Percentiles rank a stretch among this genome's conserved stretches.
These are phyloP conservation scores for Apiospora phragmitis DNA, from an alignment of 2,329 filamentous ascomycete genomes.

Conservation along the genomic window DNA sequence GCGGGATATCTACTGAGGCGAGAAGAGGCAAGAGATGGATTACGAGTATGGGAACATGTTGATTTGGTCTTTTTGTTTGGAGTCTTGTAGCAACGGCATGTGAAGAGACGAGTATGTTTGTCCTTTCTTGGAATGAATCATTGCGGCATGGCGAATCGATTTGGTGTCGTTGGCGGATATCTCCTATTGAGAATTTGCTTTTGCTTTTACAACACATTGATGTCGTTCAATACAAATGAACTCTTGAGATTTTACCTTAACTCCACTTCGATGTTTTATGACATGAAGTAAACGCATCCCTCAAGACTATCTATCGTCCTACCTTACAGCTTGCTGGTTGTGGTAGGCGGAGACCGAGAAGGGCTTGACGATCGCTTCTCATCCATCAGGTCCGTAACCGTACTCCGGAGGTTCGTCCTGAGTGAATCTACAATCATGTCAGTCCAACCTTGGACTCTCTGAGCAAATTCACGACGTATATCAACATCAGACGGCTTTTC, in stretches of 20 bases:
- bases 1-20: background rate
- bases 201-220: background rate
- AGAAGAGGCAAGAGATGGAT: background rate
- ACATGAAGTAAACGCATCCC: background rate
- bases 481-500: background rate
- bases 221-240: constrained; percentile 3
- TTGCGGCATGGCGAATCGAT: background rate
- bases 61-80: background rate
- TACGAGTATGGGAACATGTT: constrained; percentile 7
- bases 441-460: no score
- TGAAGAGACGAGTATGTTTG: constrained; percentile 8
- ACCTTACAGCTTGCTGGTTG: no score
- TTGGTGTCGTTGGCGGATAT: background rate
- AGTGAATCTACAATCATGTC: background rate
- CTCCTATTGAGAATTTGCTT: background rate
- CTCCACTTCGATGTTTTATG: background rate
- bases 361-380: background rate
- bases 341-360: background rate
- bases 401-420: background rate
- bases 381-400: background rate
- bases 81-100: constrained; percentile 10
- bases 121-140: constrained; percentile 2
- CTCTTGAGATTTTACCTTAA: background rate
- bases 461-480: background rate
- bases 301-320: background rate